Percentiles rank a stretch among this genome's conserved stretches.
Evolutionary conservation across 768 basidiomycete genomes (phyloP).

Genomic region (Hemileccinum rubropunctum): DNA sequence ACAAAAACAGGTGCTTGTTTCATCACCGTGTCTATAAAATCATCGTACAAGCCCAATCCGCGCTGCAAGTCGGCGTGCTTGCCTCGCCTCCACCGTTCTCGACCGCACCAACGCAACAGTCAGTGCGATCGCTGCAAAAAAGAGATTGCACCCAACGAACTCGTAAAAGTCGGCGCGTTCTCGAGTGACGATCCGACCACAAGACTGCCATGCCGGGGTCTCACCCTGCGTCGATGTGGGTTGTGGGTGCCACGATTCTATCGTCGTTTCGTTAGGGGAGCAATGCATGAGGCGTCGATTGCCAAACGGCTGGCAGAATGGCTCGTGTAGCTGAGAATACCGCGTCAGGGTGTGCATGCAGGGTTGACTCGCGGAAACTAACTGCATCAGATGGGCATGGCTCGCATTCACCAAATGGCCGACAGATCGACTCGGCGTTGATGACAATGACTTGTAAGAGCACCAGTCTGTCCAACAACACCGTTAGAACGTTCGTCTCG

Average conservation of each 20-base stretch:
- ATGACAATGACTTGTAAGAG: constrained; percentile 10
- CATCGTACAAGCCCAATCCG: constrained; percentile 69
- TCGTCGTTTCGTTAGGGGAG: constrained; percentile 31
- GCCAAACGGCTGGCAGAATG: constrained; percentile 95
- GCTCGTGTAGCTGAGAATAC: constrained; percentile 65
- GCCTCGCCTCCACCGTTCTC: constrained; percentile 63
- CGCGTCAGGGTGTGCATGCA: constrained; percentile 3
- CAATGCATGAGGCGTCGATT: constrained; percentile 91
- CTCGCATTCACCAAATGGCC: constrained; percentile 57
- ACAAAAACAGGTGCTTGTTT: no score
- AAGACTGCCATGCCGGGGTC: constrained; percentile 88
- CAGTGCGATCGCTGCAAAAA: constrained; percentile 67
- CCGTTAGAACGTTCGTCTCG: no score
- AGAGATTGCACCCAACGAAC: constrained; percentile 80
- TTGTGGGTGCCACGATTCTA: constrained; percentile 5
- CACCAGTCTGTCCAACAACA: neutral
- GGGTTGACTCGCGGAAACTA: constrained; percentile 23
- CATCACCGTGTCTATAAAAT: constrained; percentile 10
- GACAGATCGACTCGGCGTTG: constrained; percentile 34
- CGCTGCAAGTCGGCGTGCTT: constrained; percentile 81
- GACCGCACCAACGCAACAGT: constrained; percentile 67
- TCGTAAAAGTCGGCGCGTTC: constrained; percentile 90
- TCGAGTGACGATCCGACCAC: constrained; percentile 76
- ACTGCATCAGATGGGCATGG: constrained; percentile 65
- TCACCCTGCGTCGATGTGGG: constrained; percentile 39